These are phyloP conservation scores for Suillus hirtellus DNA, from an alignment of 768 basidiomycete species.

Conservation along the genomic window DNA sequence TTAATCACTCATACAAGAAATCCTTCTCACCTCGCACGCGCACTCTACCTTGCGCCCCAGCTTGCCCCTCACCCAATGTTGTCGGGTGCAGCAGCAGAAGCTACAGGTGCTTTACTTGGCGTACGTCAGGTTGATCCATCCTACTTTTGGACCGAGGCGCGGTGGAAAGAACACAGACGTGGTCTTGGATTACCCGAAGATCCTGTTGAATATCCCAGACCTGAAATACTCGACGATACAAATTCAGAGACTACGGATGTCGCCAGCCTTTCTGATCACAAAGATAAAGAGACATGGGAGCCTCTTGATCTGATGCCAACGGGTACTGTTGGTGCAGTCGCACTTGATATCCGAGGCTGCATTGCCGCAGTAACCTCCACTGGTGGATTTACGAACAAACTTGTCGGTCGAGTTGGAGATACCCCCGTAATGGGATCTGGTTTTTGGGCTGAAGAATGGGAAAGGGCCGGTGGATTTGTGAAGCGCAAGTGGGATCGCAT, in stretches of 20 bases:
- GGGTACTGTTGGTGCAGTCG: conserved; percentile 86
- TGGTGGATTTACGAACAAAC: conserved; percentile 81
- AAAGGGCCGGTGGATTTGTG: conserved; percentile 30
- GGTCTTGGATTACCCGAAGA: conserved; percentile 75
- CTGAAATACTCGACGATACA: conserved; percentile 17
- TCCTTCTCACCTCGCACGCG: conserved; percentile 69
- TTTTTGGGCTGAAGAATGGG: conserved; percentile 87
- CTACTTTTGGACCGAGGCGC: conserved; percentile 73
- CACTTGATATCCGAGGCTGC: conserved; percentile 72
- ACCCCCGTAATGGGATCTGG: conserved; percentile 78
- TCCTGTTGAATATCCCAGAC: conserved; percentile 41
- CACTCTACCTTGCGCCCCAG: conserved; percentile 67
- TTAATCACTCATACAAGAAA: conserved; percentile 69
- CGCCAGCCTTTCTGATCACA: conserved; percentile 17
- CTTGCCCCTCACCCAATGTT: conserved; percentile 69
- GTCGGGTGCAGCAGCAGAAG: conserved; percentile 65
- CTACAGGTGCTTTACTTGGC: conserved; percentile 55
- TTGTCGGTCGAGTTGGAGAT: conserved; percentile 81
- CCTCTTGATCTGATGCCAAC: conserved; percentile 61
- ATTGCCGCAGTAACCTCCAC: conserved; percentile 76
- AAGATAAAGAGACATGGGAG: conserved; percentile 10
- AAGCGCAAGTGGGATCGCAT: conserved; percentile 43
- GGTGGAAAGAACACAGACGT: conserved; percentile 78
- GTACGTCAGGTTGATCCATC: conserved; percentile 65
- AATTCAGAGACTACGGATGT: conserved; percentile 21